A percentile compares a stretch with the other conserved stretches of the same genome.
These are phyloP conservation scores for Ophiostoma novo-ulmi DNA, from an alignment of 2,329 filamentous ascomycete species.

Conservation along the genomic window DNA sequence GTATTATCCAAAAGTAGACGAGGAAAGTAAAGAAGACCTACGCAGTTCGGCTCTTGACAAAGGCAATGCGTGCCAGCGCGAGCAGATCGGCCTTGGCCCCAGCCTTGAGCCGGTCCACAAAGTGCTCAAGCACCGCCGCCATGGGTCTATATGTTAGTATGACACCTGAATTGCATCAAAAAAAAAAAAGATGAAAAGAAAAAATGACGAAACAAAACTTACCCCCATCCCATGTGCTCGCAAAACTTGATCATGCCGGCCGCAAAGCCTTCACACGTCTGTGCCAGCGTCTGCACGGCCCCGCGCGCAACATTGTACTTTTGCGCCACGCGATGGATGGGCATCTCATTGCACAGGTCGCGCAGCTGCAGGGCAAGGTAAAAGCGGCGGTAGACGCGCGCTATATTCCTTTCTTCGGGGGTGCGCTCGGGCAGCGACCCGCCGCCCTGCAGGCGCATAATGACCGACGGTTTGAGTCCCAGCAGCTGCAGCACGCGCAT, in stretches of 20 bases:
- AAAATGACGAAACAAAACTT: conserved; percentile 27
- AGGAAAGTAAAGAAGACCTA: conserved; percentile 33
- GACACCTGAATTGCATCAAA: too few relatives aligned
- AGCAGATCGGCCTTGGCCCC: conserved; percentile 67
- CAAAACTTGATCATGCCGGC: conserved; percentile 77
- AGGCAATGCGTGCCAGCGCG: conserved; percentile 65
- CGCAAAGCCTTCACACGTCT: conserved; percentile 72
- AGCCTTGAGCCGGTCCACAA: conserved; percentile 66
- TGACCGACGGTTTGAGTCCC: conserved; percentile 60
- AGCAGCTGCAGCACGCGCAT: conserved; percentile 63
- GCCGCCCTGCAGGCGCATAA: conserved; percentile 66
- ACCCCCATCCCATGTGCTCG: conserved; percentile 66
- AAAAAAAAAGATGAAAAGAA: background rate
- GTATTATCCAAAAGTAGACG: background rate
- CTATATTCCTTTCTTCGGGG: conserved; percentile 53
- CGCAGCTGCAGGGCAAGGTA: conserved; percentile 73
- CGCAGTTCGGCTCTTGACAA: conserved; percentile 72
- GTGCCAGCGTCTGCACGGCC: conserved; percentile 64
- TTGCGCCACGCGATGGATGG: conserved; percentile 61
- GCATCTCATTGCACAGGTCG: conserved; percentile 71
- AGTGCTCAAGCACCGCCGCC: conserved; percentile 67
- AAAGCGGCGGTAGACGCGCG: conserved; percentile 64
- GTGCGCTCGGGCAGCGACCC: conserved; percentile 59
- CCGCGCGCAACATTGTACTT: conserved; percentile 69
- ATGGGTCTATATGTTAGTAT: conserved; percentile 43